These are phyloP conservation scores for Cyclotella sp. DNA, from an alignment of 108 stramenopile genomes.

Conservation along the genomic window DNA sequence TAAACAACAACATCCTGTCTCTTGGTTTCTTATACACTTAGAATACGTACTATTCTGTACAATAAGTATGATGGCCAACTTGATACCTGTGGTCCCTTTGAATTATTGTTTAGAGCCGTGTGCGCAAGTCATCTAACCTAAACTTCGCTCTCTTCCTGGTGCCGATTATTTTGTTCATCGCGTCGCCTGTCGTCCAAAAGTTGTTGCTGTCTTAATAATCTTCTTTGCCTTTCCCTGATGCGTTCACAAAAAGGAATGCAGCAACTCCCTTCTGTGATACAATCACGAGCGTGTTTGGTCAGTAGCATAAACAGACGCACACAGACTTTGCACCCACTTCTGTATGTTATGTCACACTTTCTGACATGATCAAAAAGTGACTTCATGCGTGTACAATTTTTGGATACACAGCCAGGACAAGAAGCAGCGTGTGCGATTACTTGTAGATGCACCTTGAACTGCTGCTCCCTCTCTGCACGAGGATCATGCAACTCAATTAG, in stretches of 20 bases:
- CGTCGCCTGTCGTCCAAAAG: slow-evolving; percentile 84
- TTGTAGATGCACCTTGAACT: slow-evolving; percentile 77
- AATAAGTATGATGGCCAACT: too few relatives aligned
- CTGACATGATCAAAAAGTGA: slow-evolving; percentile 67
- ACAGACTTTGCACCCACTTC: slow-evolving; percentile 85
- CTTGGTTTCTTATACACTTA: too few relatives aligned
- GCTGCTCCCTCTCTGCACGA: slow-evolving; percentile 71
- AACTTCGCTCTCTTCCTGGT: neutral
- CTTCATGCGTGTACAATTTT: slow-evolving; percentile 93
- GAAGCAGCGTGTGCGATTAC: slow-evolving; percentile 79
- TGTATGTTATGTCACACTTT: slow-evolving; percentile 63
- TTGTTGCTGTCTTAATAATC: slow-evolving; percentile 70
- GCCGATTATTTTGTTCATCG: slow-evolving; percentile 71
- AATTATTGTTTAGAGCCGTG: too few relatives aligned
- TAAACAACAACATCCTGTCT: too few relatives aligned
- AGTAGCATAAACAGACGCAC: slow-evolving; percentile 81
- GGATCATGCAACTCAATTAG: slow-evolving; percentile 93
- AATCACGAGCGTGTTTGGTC: slow-evolving; percentile 86
- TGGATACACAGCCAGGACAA: slow-evolving; percentile 74
- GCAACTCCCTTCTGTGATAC: slow-evolving; percentile 63
- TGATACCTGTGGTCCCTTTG: too few relatives aligned
- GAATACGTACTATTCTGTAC: too few relatives aligned
- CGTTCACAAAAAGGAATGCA: slow-evolving; percentile 84
- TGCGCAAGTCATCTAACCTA: too few relatives aligned
- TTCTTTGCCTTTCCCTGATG: slow-evolving; percentile 68